Evolutionary conservation across 768 basidiomycete species (phyloP), one percentile per base, ranked within the genome.

Genomic region (Pleurotus giganteus): DNA sequence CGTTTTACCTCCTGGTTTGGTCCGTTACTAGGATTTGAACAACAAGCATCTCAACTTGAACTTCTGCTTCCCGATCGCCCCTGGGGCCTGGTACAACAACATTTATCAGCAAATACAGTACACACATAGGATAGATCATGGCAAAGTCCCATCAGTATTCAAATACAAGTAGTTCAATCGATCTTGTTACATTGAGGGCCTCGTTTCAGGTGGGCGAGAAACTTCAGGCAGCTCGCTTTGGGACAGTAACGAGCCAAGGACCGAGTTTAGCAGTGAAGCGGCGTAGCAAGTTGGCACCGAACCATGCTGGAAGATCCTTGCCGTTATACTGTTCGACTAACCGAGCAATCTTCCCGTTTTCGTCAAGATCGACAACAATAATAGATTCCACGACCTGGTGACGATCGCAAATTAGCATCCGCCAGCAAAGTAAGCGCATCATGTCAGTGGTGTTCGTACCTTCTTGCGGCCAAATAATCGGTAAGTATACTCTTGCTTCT

Each of bases 271-370:
- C 85, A 60, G 78, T 80, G 31, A 78, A 37, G 31, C 72, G 69
- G 41, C 85, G 77, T 47, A 86, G 66, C 31, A 76, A 65, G 32
- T 74, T 64, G 9, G 77, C 69, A 21, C 80, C 81, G 63, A 74
- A 81, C 57, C 74, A 67, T 1, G 71, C 73, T 15, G 84, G 79
- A 21, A 78, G 68, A 15, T 80, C 76, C 41, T 79, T 72, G 23
- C 86, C 86, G 36, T 76, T 66, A 80, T 85, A 83, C 60, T 83
- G 78, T 57, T 88, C 84, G 29, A 79, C 71, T 55, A 88, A 65
- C 27, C 73, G 73, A 4, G 76, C 67, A 46, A 89, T 86, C 69
- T 77, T 84, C 55, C 84, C 78, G 43, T 85, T 69, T 3, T 84
- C 83, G 62, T 88, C 85, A 50, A 89, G 66, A 57, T 88, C 84